A percentile compares a stretch with the other conserved stretches of the same genome.
Conservation (phyloP, 441 rosid species). For the Flueggea neowawraea region DNA sequence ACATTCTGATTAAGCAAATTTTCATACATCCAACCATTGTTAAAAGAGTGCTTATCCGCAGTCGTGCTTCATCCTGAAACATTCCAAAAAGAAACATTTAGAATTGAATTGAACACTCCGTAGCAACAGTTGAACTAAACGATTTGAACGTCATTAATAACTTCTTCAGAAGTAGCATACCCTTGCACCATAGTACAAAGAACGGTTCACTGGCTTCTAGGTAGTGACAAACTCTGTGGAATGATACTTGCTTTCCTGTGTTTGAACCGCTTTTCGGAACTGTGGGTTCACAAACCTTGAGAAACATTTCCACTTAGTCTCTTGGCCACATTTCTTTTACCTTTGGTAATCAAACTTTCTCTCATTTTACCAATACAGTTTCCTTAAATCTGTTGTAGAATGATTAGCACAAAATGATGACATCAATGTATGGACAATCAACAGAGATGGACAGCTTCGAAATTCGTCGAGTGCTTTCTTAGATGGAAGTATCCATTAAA, state of each 20-base stretch:
- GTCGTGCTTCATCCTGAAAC: too few relatives aligned
- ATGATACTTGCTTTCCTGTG: conserved; percentile 24
- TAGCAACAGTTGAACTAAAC: too few relatives aligned
- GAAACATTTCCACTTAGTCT: conserved; percentile 8
- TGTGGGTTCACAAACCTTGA: conserved; percentile 40
- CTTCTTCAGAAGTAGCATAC: conserved; percentile 1
- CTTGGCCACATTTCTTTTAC: conserved; percentile 14
- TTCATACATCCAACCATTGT: too few relatives aligned
- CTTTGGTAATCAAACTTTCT: conserved; percentile 8
- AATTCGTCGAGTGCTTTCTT: conserved; percentile 10
- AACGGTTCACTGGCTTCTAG: conserved; percentile 36
- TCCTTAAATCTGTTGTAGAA: too few relatives aligned
- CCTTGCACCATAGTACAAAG: conserved; percentile 42
- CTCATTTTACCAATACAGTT: not conserved
- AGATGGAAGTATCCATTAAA: conserved; percentile 16
- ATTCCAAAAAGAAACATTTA: too few relatives aligned
- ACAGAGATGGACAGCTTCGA: conserved; percentile 20
- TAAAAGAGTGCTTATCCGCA: too few relatives aligned
- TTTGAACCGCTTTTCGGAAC: conserved; percentile 33
- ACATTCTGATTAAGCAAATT: not conserved
- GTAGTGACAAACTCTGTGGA: conserved; percentile 30
- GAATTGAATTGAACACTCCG: too few relatives aligned
- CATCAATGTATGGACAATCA: too few relatives aligned
- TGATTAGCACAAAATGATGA: too few relatives aligned
- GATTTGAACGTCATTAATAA: not conserved